A percentile compares a stretch with the other conserved stretches of the same genome.
These are phyloP conservation scores for Yarrowia deformans DNA, from an alignment of 805 yeast species.

Conservation along the genomic window DNA sequence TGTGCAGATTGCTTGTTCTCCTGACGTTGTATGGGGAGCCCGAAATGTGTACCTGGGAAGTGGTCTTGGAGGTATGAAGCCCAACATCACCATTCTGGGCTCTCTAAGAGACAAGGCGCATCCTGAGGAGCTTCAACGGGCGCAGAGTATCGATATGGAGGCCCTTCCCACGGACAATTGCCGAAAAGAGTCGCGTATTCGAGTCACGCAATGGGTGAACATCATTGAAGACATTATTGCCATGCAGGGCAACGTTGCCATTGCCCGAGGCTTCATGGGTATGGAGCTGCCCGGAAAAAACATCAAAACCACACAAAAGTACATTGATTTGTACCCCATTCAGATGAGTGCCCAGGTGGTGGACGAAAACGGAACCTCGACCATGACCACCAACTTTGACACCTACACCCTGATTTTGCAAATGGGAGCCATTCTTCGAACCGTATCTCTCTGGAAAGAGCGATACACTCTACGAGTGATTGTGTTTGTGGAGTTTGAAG, in stretches of 20 bases:
- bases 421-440: slow-evolving; percentile 87
- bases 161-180: slow-evolving; percentile 80
- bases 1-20: slow-evolving; percentile 89
- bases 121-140: slow-evolving; percentile 42
- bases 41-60: slow-evolving; percentile 90
- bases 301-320: slow-evolving; percentile 48
- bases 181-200: slow-evolving; percentile 71
- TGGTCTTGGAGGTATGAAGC: slow-evolving; percentile 98
- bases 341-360: slow-evolving; percentile 90
- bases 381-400: slow-evolving; percentile 88
- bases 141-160: slow-evolving; percentile 50
- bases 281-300: slow-evolving; percentile 63
- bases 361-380: slow-evolving; percentile 69
- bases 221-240: slow-evolving; percentile 87
- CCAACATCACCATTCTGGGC: slow-evolving; percentile 92
- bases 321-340: slow-evolving; percentile 91
- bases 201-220: slow-evolving; percentile 87
- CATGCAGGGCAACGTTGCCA: slow-evolving; percentile 90
- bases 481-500: slow-evolving; percentile 81
- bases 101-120: slow-evolving; percentile 68
- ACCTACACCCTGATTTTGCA: slow-evolving; percentile 94
- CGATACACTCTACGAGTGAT: slow-evolving; percentile 79
- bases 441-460: slow-evolving; percentile 92
- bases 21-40: slow-evolving; percentile 92
- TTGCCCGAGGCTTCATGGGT: slow-evolving; percentile 84